Percentiles rank a stretch among this genome's conserved stretches.
phyloP scores from a whole-genome alignment of 371 early-diverging fungal species.

The Amoeboaphelidium protococcarum region DNA sequence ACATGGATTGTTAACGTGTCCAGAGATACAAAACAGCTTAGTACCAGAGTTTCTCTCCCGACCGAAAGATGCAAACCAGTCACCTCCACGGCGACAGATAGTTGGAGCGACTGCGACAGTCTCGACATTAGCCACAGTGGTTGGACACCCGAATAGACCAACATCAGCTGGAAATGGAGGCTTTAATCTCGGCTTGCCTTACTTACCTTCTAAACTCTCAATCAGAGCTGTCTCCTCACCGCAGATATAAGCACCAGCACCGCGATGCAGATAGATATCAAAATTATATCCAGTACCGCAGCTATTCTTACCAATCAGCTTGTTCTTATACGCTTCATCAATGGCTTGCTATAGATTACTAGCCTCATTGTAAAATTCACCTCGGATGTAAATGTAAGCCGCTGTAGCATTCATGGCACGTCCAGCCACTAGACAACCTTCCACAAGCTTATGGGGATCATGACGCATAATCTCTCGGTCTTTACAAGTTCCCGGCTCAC shows the following conservation, averaged over 20 bases:
- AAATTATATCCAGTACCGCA: conserved; percentile 87
- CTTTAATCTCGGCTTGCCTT: conserved; percentile 91
- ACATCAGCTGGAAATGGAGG: conserved; percentile 96
- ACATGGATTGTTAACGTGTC: conserved; percentile 88
- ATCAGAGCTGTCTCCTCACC: conserved; percentile 94
- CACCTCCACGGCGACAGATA: conserved; percentile 65
- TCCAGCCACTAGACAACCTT: conserved; percentile 87
- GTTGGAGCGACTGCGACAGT: conserved; percentile 93
- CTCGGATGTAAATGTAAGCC: conserved; percentile 93
- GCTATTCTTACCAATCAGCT: conserved; percentile 89
- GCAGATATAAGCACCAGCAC: conserved; percentile 93
- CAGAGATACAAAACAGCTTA: conserved; percentile 87
- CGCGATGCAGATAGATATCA: conserved; percentile 86
- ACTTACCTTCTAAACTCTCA: conserved; percentile 90
- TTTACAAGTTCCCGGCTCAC: conserved; percentile 88
- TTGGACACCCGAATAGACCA: conserved; percentile 94
- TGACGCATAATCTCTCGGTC: conserved; percentile 93
- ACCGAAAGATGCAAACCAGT: conserved; percentile 83
- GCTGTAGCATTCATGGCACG: conserved; percentile 89
- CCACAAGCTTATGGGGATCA: conserved; percentile 91
- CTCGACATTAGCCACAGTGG: conserved; percentile 77
- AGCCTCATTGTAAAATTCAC: conserved; percentile 92
- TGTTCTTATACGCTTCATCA: conserved; percentile 81
- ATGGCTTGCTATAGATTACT: conserved; percentile 78
- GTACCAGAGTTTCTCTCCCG: conserved; percentile 80